phyloP scores from a whole-genome alignment of 2,329 filamentous ascomycete species.

The Rachicladosporium sp. region DNA sequence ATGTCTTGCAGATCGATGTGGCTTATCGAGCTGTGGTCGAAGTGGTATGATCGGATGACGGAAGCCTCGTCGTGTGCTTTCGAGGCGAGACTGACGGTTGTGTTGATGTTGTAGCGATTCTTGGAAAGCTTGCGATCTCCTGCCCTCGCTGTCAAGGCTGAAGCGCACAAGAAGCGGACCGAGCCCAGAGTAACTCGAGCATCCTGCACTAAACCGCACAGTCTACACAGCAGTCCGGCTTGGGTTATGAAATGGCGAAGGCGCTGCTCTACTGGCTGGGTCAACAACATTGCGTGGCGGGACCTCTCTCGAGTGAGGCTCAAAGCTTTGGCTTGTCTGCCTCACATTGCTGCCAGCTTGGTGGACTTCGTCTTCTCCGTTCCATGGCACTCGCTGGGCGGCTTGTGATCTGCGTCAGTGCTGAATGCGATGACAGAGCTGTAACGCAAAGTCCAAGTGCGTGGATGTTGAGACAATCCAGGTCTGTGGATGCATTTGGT shows the following conservation, averaged over 20 bases:
- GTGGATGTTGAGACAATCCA: not conserved
- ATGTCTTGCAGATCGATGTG: conserved; percentile 15
- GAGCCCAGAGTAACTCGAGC: too few relatives aligned
- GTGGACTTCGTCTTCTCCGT: not conserved
- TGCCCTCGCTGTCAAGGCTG: too few relatives aligned
- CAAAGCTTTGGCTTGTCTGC: conserved; percentile 87
- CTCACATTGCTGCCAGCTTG: conserved; percentile 13
- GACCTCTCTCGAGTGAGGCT: conserved; percentile 89
- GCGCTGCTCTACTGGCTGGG: conserved; percentile 3
- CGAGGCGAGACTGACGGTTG: not conserved
- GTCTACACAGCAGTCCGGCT: not conserved
- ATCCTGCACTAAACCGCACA: too few relatives aligned
- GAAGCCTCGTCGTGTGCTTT: conserved; percentile 4
- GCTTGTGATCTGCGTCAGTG: not conserved
- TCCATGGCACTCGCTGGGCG: not conserved
- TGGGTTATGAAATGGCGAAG: conserved; percentile 8
- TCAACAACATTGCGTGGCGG: conserved; percentile 33
- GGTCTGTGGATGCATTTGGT: not conserved
- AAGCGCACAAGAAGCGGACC: too few relatives aligned
- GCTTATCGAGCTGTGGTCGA: too few relatives aligned
- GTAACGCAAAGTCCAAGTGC: not conserved
- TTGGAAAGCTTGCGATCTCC: conserved; percentile 1
- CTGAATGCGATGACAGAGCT: not conserved
- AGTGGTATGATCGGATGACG: conserved; percentile 10
- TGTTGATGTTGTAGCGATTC: not conserved